phyloP scores from a whole-genome alignment of 345 rosid species.

The Salix viminalis region DNA sequence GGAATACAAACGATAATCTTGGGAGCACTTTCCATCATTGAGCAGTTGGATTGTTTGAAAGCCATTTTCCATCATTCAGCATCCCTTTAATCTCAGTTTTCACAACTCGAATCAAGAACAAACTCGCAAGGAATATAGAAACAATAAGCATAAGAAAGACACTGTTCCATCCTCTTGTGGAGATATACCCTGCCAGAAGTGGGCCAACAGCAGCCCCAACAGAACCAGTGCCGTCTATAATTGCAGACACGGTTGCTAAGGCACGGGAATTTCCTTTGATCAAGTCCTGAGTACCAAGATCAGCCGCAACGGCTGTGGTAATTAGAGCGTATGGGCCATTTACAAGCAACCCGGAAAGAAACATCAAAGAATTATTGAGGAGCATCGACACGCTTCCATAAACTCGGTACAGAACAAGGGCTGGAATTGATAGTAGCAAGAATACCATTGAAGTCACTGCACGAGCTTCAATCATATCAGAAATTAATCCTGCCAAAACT shows the following conservation, averaged over 20 bases:
- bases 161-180: conserved; percentile 78
- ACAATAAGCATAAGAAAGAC: conserved; percentile 71
- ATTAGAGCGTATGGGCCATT: conserved; percentile 87
- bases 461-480: conserved; percentile 75
- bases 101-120: conserved; percentile 60
- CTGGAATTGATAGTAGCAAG: conserved; percentile 68
- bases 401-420: conserved; percentile 55
- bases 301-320: conserved; percentile 92
- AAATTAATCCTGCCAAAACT: conserved; percentile 62
- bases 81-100: conserved; percentile 49
- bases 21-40: conserved; percentile 8
- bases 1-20: too few relatives aligned
- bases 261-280: conserved; percentile 76
- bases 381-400: conserved; percentile 64
- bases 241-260: conserved; percentile 84
- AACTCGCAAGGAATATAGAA: conserved; percentile 48
- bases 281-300: conserved; percentile 83
- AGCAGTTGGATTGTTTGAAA: conserved; percentile 9
- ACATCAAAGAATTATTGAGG: conserved; percentile 60
- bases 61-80: conserved; percentile 28
- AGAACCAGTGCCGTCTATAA: conserved; percentile 94
- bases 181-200: conserved; percentile 75
- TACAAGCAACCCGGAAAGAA: conserved; percentile 69
- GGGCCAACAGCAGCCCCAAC: conserved; percentile 93
- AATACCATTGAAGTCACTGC: conserved; percentile 68